Base-by-base conservation (phyloP, 2,329 filamentous ascomycete species). In the Xylariaceae sp. region DNA sequence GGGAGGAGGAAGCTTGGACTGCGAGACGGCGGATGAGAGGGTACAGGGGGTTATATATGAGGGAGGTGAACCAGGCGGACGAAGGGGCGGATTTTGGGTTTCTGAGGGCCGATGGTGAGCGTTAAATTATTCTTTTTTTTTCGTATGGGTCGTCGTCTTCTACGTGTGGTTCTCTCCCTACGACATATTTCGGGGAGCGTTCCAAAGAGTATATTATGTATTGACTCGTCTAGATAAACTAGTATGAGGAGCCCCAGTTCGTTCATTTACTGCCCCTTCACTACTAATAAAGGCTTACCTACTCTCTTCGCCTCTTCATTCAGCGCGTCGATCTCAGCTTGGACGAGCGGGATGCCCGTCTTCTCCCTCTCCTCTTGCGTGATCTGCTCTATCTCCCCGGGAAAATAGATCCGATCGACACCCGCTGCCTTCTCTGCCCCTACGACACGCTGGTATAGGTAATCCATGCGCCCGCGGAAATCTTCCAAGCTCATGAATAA, bases 401-500 rank as follows among this genome's bases (percentile, higher is more conserved):
- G 80, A 48, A 83, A 84, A 59, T 81, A 84, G 11, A 84, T 80
- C 31, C 80, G 72, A 0, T 83, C 80, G 0, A 83, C 78, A 0
- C 79, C 80, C 1, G 72, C 73, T 47, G 78, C 79, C 68, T 74
- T 82, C 1, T 83, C 78, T 0, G 75, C 76, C 0, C 73, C 76
- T 0, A 80, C 74, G 1, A 84, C 79, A 6, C 74, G 69, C 52
- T 79, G 71, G 58, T 84, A 80, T 2, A 84, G 65, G 34, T 78
- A 73, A 50, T 77, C 73, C 75, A 85, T 83, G 6, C 85, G 73
- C 50, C 77, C 76, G 32, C 81, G 80, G 65, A 91, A 91, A 42
- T 89, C 85, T 1, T 86, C 83, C 56, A 86, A 59, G 50, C 76
- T 76, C 79, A 91, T 82, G 58, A 91, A 91, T 26, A 91, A 71